Evolutionary conservation across 345 rosid species (phyloP), one percentile per base, ranked within the genome.

Genomic region (Ricinus communis): DNA sequence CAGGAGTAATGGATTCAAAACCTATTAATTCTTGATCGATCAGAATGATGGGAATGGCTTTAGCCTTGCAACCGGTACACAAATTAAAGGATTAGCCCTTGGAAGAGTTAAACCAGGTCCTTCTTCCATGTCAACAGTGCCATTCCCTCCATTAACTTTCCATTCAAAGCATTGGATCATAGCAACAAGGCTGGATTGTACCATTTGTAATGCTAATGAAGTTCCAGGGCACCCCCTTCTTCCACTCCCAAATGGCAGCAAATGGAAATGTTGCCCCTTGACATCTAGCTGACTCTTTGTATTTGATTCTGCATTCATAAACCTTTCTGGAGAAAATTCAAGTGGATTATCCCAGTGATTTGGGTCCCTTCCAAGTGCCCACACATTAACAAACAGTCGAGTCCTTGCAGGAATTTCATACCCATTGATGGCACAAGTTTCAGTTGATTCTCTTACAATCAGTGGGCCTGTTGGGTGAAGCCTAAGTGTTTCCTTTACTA

Each of bases 391-490:
- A 19, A 85, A 73, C 19, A 87, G 54, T 47, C 85, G 62, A 5
- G 91, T 89, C 62, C 78, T 49, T 25, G 88, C 87, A 0, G 91
- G 85, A 56, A 91, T 79, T 7, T 83, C 61, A 18, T 83, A 85
- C 0, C 86, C 87, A 15, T 27, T 62, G 13, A 90, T 61, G 0
- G 8, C 76, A 52, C 87, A 88, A 24, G 61, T 55, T 27, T 87
- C 78, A 6, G 52, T 74, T 38, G 84, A 85, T 50, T 91, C 88
- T 69, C 94, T 79, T 41, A 85, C 81, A 25, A 82, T 84, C 75
- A 90, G 25, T 7, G 93, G 90, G 16, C 87, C 91, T 2, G 89
- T 61, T 0, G 93, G 97, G 76, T 91, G 97, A 21, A 91, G 91
- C 75, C 96, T 74, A 0, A 88, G 75, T 52, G 94, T 86, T 82